These are phyloP conservation scores for Elsinoe necatrix DNA, from an alignment of 2,329 filamentous ascomycete genomes.

Conservation along the genomic window DNA sequence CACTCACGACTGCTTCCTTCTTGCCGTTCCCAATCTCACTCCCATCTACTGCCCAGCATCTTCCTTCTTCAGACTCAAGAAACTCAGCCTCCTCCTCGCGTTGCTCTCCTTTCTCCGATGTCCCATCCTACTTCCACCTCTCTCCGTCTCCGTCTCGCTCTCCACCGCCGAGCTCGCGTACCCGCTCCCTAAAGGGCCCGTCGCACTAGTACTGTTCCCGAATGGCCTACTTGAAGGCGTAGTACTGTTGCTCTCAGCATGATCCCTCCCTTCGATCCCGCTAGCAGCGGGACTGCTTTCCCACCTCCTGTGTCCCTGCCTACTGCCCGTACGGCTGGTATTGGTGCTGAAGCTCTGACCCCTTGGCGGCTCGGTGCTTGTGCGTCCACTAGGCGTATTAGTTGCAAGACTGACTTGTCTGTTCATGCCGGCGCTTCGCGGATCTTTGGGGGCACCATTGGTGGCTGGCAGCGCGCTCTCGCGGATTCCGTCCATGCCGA, in stretches of 20 bases:
- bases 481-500: background rate
- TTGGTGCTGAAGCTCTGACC: background rate
- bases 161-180: constrained; percentile 5
- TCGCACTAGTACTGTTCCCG: background rate
- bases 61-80: constrained; percentile 6
- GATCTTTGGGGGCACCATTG: background rate
- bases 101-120: constrained; percentile 6
- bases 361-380: background rate
- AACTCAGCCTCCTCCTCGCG: constrained; percentile 11
- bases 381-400: background rate
- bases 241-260: background rate
- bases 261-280: background rate
- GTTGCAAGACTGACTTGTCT: constrained; percentile 4
- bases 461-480: background rate
- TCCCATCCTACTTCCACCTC: constrained; percentile 1
- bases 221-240: background rate
- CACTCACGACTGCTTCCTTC: background rate
- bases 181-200: background rate
- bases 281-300: constrained; percentile 4
- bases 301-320: background rate
- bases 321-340: background rate
- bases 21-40: background rate
- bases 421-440: background rate
- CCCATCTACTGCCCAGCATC: constrained; percentile 10
- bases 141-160: constrained; percentile 16